phyloP scores from a whole-genome alignment of 305 asterid species.

The Fraxinus baroniana region DNA sequence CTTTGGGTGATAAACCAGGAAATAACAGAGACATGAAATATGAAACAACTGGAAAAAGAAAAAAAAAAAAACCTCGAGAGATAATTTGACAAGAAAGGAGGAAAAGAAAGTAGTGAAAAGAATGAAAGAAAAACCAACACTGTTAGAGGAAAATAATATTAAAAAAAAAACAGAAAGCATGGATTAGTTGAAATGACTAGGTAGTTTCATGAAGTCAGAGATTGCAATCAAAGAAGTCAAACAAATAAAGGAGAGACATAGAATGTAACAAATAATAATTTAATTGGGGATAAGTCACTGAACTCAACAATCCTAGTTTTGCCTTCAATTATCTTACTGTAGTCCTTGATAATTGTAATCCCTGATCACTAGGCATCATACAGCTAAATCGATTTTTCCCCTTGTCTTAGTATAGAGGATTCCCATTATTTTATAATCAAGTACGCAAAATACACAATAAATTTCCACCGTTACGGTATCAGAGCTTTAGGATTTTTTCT shows the following conservation, averaged over 20 bases:
- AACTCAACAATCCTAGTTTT: too few relatives aligned
- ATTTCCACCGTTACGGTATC: too few relatives aligned
- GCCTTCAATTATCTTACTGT: too few relatives aligned
- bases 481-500: too few relatives aligned
- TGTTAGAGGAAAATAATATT: background rate
- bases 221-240: background rate
- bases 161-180: background rate
- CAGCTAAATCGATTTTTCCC: too few relatives aligned
- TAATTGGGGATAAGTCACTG: too few relatives aligned
- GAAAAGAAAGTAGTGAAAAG: background rate
- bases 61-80: background rate
- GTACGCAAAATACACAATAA: too few relatives aligned
- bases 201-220: background rate
- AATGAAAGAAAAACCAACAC: background rate
- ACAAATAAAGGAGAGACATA: background rate
- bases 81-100: background rate
- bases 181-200: background rate
- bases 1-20: constrained; percentile 5
- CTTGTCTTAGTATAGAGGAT: too few relatives aligned
- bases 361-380: too few relatives aligned
- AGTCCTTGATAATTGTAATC: too few relatives aligned
- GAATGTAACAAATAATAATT: too few relatives aligned
- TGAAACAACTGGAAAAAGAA: background rate
- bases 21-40: background rate
- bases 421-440: too few relatives aligned